These are phyloP conservation scores for Drechmeria coniospora DNA, from an alignment of 2,329 filamentous ascomycete species.

Conservation along the genomic window DNA sequence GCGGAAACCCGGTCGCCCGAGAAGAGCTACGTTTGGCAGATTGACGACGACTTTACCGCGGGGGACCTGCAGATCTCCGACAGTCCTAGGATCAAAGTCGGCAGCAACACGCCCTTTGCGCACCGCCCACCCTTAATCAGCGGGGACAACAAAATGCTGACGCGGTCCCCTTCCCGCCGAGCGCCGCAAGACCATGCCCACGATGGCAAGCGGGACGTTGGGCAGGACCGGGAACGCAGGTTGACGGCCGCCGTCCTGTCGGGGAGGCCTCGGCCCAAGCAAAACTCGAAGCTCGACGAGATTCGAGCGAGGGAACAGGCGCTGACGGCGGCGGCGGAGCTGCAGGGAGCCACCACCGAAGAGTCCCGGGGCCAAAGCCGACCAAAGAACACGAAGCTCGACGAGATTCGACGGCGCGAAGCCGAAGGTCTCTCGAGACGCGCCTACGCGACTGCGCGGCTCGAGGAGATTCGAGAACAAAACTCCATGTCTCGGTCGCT, in stretches of 20 bases:
- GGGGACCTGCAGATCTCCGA: conserved; percentile 38
- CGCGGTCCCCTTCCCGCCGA: conserved; percentile 13
- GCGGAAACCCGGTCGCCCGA: conserved; percentile 22
- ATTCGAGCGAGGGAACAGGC: conserved; percentile 18
- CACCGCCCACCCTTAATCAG: conserved; percentile 16
- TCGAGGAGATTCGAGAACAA: conserved; percentile 36
- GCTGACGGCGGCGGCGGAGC: no score
- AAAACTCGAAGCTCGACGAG: conserved; percentile 20
- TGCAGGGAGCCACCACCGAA: conserved; percentile 15
- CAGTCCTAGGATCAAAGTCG: conserved; percentile 34
- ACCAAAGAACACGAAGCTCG: conserved; percentile 28
- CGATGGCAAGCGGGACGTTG: conserved; percentile 30
- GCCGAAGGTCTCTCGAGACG: conserved; percentile 27
- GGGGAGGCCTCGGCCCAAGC: conserved; percentile 6
- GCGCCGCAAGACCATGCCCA: conserved; percentile 15
- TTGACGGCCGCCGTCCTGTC: conserved; percentile 10
- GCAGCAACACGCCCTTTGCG: conserved; percentile 18
- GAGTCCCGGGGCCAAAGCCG: conserved; percentile 18
- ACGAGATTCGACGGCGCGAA: conserved; percentile 31
- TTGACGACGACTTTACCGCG: conserved; percentile 43
- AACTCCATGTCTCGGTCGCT: conserved; percentile 29
- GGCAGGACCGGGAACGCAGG: conserved; percentile 25
- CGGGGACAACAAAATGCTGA: conserved; percentile 14
- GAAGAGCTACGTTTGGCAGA: conserved; percentile 38
- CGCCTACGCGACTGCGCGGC: conserved; percentile 29